A percentile compares a stretch with the other conserved stretches of the same genome.
Evolutionary conservation across 345 rosid genomes (phyloP).

Genomic region (Populus tremula): DNA sequence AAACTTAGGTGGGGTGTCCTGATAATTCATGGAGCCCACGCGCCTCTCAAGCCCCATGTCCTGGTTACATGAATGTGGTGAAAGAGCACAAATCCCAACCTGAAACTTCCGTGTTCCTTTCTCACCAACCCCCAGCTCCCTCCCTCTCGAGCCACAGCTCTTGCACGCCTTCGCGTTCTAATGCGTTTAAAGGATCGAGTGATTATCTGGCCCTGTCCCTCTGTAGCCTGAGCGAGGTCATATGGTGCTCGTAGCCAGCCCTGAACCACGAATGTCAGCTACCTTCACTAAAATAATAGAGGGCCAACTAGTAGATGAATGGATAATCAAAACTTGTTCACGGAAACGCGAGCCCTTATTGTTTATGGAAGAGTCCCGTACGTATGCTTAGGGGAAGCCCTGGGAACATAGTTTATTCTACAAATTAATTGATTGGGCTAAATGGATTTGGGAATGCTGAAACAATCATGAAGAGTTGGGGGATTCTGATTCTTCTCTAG

Average conservation of each 20-base stretch:
- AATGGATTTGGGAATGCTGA: slow-evolving; percentile 27
- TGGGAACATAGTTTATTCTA: not conserved
- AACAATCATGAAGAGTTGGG: slow-evolving; percentile 38
- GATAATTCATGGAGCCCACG: not conserved
- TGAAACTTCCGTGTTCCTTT: slow-evolving; percentile 24
- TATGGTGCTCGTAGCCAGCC: no score
- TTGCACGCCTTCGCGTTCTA: slow-evolving; percentile 26
- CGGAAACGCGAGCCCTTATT: slow-evolving; percentile 17
- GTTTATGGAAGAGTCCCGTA: not conserved
- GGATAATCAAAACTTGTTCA: slow-evolving; percentile 16
- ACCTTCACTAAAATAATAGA: no score
- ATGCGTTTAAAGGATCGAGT: not conserved
- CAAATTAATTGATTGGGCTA: slow-evolving; percentile 27
- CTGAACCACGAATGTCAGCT: no score
- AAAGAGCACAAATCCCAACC: slow-evolving; percentile 31
- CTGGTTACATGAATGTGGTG: slow-evolving; percentile 23
- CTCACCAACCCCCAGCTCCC: slow-evolving; percentile 31
- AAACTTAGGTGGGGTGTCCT: not conserved
- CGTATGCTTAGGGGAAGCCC: slow-evolving; percentile 17
- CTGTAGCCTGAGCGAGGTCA: not conserved
- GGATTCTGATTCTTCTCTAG: slow-evolving; percentile 44
- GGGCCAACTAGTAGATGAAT: not conserved
- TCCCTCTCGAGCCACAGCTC: not conserved
- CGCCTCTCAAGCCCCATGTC: slow-evolving; percentile 4
- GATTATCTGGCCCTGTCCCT: not conserved